phyloP scores from a whole-genome alignment of 495 filamentous ascomycete genomes.

The Trichodelitschia bisporula region DNA sequence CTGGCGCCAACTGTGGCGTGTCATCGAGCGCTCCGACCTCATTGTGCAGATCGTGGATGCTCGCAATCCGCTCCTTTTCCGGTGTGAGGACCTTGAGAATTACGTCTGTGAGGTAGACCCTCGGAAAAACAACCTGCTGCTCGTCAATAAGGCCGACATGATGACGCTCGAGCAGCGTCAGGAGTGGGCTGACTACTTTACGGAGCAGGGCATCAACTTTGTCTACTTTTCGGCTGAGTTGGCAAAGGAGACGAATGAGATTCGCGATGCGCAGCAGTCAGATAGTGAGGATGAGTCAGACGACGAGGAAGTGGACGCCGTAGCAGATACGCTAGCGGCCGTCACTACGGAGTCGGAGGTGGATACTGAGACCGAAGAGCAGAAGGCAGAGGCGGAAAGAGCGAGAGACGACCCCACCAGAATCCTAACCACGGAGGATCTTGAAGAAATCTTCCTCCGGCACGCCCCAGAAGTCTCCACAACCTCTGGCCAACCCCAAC shows the following conservation, averaged over 20 bases:
- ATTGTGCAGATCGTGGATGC: constrained; percentile 98
- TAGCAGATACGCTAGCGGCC: constrained; percentile 3
- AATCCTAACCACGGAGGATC: constrained; percentile 76
- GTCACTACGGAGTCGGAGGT: constrained; percentile 13
- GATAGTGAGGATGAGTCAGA: constrained; percentile 7
- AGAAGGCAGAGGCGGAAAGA: constrained; percentile 5
- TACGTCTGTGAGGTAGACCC: constrained; percentile 86
- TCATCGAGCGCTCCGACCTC: constrained; percentile 89
- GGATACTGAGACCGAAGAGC: constrained; percentile 8
- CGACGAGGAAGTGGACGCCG: constrained; percentile 9
- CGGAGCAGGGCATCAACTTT: constrained; percentile 56
- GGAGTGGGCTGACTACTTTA: constrained; percentile 75
- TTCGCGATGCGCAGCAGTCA: constrained; percentile 18
- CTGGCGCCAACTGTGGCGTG: constrained; percentile 95
- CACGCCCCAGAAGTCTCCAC: constrained; percentile 17
- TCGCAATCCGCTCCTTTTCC: constrained; percentile 78
- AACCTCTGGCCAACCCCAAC: constrained; percentile 11
- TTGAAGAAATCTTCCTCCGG: constrained; percentile 65
- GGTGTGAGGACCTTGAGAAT: constrained; percentile 74
- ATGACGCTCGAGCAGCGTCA: constrained; percentile 72
- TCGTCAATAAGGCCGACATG: constrained; percentile 99
- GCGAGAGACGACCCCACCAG: constrained; percentile 36
- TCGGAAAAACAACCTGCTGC: constrained; percentile 69
- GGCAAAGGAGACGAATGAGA: constrained; percentile 71
- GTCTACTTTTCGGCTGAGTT: constrained; percentile 88